A percentile compares a stretch with the other conserved stretches of the same genome.
Conservation (phyloP, 495 filamentous ascomycete species). For the Massariosphaeria phaeospora region DNA sequence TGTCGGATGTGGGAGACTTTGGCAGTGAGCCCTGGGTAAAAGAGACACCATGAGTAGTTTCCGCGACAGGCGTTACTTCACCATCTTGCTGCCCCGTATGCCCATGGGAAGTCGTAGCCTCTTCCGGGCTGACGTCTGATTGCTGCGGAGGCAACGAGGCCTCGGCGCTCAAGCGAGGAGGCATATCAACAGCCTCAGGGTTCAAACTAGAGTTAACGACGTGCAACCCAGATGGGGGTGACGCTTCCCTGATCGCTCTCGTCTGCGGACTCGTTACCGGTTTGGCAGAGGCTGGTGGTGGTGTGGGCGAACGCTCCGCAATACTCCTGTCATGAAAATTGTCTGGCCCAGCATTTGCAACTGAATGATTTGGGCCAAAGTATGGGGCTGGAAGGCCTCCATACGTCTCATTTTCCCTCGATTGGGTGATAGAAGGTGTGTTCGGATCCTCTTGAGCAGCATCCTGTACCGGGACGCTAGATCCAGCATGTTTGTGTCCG, state of each 20-base stretch:
- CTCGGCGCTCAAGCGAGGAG: slow-evolving; percentile 22
- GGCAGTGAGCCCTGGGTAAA: not conserved
- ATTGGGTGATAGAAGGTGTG: not conserved
- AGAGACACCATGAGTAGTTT: slow-evolving; percentile 1
- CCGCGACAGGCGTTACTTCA: not conserved
- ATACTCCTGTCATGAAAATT: slow-evolving; percentile 3
- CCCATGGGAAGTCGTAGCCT: not conserved
- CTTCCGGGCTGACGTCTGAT: not conserved
- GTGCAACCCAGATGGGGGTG: slow-evolving; percentile 28
- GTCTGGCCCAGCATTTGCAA: slow-evolving; percentile 4
- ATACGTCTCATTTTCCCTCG: slow-evolving; percentile 20
- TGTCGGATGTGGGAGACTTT: slow-evolving; percentile 16
- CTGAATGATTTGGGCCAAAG: slow-evolving; percentile 21
- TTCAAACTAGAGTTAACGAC: slow-evolving; percentile 29
- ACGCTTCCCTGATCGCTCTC: not conserved
- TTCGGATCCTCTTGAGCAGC: not conserved
- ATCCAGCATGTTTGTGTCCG: not conserved
- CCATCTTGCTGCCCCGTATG: too few species aligned
- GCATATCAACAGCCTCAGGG: slow-evolving; percentile 33
- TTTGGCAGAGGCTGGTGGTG: slow-evolving; percentile 16
- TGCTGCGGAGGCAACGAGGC: not conserved
- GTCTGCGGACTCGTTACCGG: not conserved
- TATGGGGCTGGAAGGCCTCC: slow-evolving; percentile 21
- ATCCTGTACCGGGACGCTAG: not conserved
- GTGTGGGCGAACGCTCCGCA: slow-evolving; percentile 13